Base-by-base conservation (phyloP, 257 asterid genomes). In the Parsonsia alboflavescens region DNA sequence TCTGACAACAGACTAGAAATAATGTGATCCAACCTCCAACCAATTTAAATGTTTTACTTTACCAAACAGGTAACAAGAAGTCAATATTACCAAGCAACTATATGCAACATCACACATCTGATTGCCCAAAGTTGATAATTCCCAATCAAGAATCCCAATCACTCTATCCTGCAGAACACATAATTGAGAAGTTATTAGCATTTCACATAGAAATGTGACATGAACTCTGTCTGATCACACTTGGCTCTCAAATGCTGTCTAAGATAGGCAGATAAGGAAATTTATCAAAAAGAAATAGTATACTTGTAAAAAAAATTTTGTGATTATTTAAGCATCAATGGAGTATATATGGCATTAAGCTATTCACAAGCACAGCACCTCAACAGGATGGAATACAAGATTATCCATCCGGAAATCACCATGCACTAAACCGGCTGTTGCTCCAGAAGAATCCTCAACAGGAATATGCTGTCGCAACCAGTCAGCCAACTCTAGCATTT, bases 341-440 rank as follows among this genome's bases (percentile, higher is more conserved):
- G 64, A 15, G 42, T 13, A 66, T 28, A 54, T 68, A 75, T 72
- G n/a, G 39, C 7, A 13, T 44, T 30, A 66, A 62, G 68, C 39
- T 22, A 1, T 54, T 68, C 33, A 28, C 68, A 77, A 79, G 74
- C 68, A 78, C 80, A 75, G 73, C 71, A 92, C 98, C 97, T 95
- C 98, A 54, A 83, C 88, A 70, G 98, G 97, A 88, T 95, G 99
- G 88, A 95, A 92, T 46, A 95, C 96, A 79, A 95, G 81, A 85
- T 95, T 95, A 88, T 92, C 99, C 12, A 95, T 84, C 71, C 97
- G 96, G 84, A 89, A 95, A 85, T 95, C 99, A 11, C 99, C 99
- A 76, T 95, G 99, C 77, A 95, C 99, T 79, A 95, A 83, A 80
- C 99, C 98, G 19, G 96, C 85, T 24, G 89, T 84, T 67, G 84